Base-by-base conservation (phyloP, 106 monocot genomes). In the Dioscorea zingiberensis region DNA sequence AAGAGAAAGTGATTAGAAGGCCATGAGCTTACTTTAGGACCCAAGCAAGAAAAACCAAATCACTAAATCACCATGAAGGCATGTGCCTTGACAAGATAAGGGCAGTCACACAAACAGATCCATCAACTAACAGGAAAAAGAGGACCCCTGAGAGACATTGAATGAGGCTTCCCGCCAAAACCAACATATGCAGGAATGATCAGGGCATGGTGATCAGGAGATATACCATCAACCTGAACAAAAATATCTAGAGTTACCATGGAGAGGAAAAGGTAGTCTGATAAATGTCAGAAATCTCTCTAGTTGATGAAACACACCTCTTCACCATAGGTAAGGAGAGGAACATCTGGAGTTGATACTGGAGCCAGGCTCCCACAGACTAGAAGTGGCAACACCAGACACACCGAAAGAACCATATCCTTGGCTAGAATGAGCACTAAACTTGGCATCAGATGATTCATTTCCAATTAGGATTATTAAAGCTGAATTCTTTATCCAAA, bases 401-500 rank as follows among this genome's bases (percentile, higher is more conserved):
- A 46, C 7, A 45, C 11, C 68, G 11, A 54, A 32, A 32, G 72
- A 68, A 19, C 61, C 60, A 24, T 74, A 59, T 10, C 77, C 74
- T 26, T 63, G 13, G 28, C 47, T 57, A 53, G 59, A 11, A 62
- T 73, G 67, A 5, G 62, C 27, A 9, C 28, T 32, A 65, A 59
- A 72, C 46, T 32, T 70, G 44, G 46, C 15, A 6, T 47, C 58
- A 11, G 58, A 70, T 21, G 44, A 15, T 7, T 9, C n/a, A 3
- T 45, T n/a, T 19, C 53, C 55, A 47, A 57, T 64, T 60, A 29
- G 27, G 12, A 54, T 25, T 57, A 64, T 46, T 53, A 51, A 83
- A 73, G 78, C 27, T 54, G 63, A 92, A 84, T 65, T 92, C 91
- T 19, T 83, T 60, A 24, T 87, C 68, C 38, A 87, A 38, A 65